Conservation (phyloP, 164 flowering plant genomes). For the Vitis vinifera region DNA sequence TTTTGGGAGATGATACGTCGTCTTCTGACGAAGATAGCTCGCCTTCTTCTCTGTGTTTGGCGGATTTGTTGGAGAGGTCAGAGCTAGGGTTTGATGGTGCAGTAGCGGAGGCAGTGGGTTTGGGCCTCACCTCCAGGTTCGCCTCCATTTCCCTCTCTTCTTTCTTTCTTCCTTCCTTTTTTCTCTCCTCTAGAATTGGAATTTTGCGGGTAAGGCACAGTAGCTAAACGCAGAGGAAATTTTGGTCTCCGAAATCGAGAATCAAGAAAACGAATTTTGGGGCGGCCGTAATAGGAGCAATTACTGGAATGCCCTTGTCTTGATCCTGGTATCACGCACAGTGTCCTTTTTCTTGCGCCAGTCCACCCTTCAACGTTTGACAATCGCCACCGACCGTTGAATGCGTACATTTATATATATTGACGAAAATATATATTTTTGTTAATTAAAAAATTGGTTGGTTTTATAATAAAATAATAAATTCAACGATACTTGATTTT, state of each 20-base stretch:
- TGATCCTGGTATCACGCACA: too few relatives aligned
- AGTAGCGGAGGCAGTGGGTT: constrained; percentile 33
- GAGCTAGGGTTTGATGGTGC: constrained; percentile 25
- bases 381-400: too few relatives aligned
- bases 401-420: too few relatives aligned
- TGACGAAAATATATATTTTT: too few relatives aligned
- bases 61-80: constrained; percentile 5
- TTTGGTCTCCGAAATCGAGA: background rate
- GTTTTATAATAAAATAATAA: too few relatives aligned
- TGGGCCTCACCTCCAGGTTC: constrained; percentile 32
- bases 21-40: constrained; percentile 59
- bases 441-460: too few relatives aligned
- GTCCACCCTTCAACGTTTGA: too few relatives aligned
- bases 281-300: background rate
- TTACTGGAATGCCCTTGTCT: background rate
- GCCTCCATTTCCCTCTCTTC: constrained; percentile 17
- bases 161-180: constrained; percentile 9
- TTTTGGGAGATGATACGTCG: constrained; percentile 22
- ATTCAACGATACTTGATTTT: too few relatives aligned
- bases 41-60: constrained; percentile 62
- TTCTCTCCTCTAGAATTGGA: constrained; percentile 3
- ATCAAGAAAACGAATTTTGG: background rate
- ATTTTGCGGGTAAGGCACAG: background rate
- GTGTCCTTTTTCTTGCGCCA: too few relatives aligned
- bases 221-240: background rate